phyloP scores from a whole-genome alignment of 306 rosid genomes.

The Morella rubra region DNA sequence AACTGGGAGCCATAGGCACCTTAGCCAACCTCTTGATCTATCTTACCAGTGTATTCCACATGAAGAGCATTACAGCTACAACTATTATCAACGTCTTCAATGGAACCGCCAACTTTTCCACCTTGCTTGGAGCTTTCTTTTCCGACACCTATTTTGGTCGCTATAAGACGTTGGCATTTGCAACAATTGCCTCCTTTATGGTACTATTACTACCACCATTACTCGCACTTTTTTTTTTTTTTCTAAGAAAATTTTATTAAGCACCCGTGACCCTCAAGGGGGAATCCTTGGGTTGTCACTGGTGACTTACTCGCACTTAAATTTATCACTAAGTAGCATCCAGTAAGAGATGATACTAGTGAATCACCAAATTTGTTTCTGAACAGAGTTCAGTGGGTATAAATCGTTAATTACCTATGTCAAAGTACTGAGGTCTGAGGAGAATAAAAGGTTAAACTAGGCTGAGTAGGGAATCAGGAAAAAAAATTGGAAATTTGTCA shows the following conservation, averaged over 20 bases:
- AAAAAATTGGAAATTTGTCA: no score
- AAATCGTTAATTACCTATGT: neutral
- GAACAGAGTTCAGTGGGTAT: neutral
- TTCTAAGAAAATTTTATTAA: no score
- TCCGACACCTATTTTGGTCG: constrained; percentile 83
- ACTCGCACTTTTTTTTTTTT: no score
- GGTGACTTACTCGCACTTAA: no score
- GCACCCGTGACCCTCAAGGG: no score
- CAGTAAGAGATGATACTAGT: neutral
- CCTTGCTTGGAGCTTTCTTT: constrained; percentile 75
- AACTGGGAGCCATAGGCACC: constrained; percentile 83
- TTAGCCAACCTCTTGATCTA: constrained; percentile 68
- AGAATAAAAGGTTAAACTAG: neutral
- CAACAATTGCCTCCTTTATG: constrained; percentile 62
- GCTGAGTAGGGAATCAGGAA: no score
- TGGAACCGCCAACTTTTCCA: constrained; percentile 79
- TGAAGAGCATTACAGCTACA: constrained; percentile 67
- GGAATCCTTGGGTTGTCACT: no score
- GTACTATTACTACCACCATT: constrained; percentile 36
- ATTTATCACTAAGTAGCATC: neutral
- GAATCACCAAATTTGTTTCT: neutral
- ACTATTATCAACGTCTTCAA: constrained; percentile 56
- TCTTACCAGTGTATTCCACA: constrained; percentile 74
- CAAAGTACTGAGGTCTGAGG: neutral
- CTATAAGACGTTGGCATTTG: constrained; percentile 61